Evolutionary conservation across 441 rosid genomes (phyloP).

Genomic region (Populus tomentosa): DNA sequence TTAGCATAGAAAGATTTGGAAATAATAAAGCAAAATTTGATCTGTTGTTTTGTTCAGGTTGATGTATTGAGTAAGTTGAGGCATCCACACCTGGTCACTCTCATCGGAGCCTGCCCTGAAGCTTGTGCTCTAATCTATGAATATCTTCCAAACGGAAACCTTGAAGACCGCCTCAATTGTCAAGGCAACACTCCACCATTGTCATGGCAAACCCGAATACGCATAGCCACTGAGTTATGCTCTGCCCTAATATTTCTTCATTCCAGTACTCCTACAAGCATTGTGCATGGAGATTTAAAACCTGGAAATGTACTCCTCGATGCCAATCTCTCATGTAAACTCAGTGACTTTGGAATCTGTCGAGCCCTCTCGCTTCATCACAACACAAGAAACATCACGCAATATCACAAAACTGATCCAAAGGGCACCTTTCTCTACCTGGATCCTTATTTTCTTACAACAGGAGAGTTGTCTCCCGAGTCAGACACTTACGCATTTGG

Average conservation of each 20-base stretch:
- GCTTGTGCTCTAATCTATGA: constrained; percentile 81
- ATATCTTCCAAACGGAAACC: constrained; percentile 81
- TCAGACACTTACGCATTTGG: constrained; percentile 97
- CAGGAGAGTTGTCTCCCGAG: constrained; percentile 78
- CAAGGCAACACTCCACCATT: constrained; percentile 70
- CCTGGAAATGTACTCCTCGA: constrained; percentile 86
- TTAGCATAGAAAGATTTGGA: background rate
- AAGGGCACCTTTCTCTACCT: constrained; percentile 69
- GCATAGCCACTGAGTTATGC: constrained; percentile 77
- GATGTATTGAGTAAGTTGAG: constrained; percentile 82
- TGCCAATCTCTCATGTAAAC: constrained; percentile 65
- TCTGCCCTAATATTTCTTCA: constrained; percentile 88
- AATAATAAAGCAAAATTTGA: background rate
- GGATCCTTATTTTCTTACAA: constrained; percentile 76
- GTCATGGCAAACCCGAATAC: constrained; percentile 80
- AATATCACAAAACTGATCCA: constrained; percentile 47
- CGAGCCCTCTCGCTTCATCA: constrained; percentile 30
- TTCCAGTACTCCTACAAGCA: constrained; percentile 62
- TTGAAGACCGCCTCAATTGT: constrained; percentile 88
- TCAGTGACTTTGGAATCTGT: constrained; percentile 80
- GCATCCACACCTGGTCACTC: constrained; percentile 87
- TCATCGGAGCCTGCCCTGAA: constrained; percentile 90
- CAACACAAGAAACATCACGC: constrained; percentile 22
- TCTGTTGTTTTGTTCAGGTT: constrained; percentile 46
- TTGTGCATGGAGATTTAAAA: constrained; percentile 90